Evolutionary conservation across 148 eudicot species (phyloP), one percentile per base, ranked within the genome.

Genomic region (Vaccinium corymbosum): DNA sequence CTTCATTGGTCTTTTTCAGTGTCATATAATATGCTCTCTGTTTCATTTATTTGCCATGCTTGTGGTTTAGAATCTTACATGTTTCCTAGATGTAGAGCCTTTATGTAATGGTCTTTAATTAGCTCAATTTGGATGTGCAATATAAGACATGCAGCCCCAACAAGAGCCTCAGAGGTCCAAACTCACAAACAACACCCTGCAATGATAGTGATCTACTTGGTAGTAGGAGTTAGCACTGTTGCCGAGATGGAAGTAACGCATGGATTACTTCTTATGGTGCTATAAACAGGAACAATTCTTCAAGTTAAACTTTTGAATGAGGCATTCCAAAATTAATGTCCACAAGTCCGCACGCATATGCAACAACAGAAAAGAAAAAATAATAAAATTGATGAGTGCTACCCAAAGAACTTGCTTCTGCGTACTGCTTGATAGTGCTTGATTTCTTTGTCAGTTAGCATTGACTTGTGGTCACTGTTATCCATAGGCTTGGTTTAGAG

Each of bases 401-500:
- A 25, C 38, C 15, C 1, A 11, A 52, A 51, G 80, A 78, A 79
- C 46, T 56, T 13, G 12, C 49, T 8, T 79, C 17, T 79, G 49
- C 81, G 1, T 79, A 16, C 57, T 56, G 19, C 9, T 11, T 20
- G 50, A 16, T 15, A n/a, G 3, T 81, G 9, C 56, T 49, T 70
- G 50, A 17, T 82, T 82, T 6, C 38, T 50, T 50, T 46, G 42
- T 53, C 25, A 7, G 17, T 57, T 38, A 25, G 52, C 4, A 38
- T 51, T 78, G 15, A 78, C 17, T 79, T 68, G 19, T 81, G 78
- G 32, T 80, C 80, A 50, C 72, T 59, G 79, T 46, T 61, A 78
- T 82, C 57, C 80, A 42, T 75, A 96, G 99, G 98, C 99, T 80
- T 96, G 99, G 99, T 96, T 96, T 88, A 91, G 99, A 88, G 99